Evolutionary conservation across 2,329 filamentous ascomycete genomes (phyloP).

Genomic region (Grosmannia huntii): DNA sequence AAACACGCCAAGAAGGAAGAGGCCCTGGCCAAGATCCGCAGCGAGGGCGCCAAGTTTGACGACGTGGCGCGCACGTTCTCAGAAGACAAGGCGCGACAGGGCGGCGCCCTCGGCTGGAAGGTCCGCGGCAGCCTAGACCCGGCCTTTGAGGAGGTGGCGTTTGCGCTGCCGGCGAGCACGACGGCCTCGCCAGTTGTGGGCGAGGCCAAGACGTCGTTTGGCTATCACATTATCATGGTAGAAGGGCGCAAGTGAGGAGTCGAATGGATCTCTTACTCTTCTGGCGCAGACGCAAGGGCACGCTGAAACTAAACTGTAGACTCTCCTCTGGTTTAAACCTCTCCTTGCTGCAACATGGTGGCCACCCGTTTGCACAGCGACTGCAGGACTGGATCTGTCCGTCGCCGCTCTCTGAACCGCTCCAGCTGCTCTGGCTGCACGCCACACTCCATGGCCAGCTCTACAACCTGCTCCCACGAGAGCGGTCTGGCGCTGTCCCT

Average conservation of each 20-base stretch:
- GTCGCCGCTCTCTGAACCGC: neutral
- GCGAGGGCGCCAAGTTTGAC: constrained; percentile 56
- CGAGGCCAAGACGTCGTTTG: constrained; percentile 61
- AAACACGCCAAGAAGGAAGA: constrained; percentile 71
- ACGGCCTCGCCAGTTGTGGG: constrained; percentile 51
- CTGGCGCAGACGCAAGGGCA: too few relatives aligned
- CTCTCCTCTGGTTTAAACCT: too few relatives aligned
- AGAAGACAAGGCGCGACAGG: constrained; percentile 63
- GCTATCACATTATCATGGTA: constrained; percentile 74
- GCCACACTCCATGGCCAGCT: neutral
- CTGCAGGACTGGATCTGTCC: neutral
- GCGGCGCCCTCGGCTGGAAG: constrained; percentile 63
- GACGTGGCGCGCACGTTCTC: constrained; percentile 60
- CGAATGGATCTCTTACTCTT: too few relatives aligned
- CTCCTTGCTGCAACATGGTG: neutral
- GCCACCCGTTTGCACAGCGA: neutral
- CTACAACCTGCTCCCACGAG: neutral
- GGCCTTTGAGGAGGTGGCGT: constrained; percentile 62
- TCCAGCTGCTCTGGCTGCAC: neutral
- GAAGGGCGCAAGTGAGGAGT: constrained; percentile 40
- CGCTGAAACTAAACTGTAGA: too few relatives aligned
- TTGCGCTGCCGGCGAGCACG: constrained; percentile 52
- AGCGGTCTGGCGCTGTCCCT: neutral
- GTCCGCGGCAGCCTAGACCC: constrained; percentile 52
- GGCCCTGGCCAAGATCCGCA: constrained; percentile 53